Evolutionary conservation across 345 rosid species (phyloP).

Genomic region (Eucalyptus globulus): DNA sequence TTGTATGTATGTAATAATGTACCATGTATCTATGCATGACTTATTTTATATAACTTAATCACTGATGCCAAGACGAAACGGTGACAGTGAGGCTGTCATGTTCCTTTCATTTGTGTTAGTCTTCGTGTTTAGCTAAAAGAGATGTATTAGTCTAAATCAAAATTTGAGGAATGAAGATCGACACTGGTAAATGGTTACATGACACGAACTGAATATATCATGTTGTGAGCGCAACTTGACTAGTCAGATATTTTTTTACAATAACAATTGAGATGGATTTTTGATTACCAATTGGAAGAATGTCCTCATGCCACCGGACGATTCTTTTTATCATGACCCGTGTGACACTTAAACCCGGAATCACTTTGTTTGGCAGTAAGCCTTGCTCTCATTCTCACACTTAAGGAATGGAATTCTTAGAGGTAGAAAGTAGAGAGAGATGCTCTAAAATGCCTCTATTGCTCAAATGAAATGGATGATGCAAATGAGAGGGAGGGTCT

Average conservation of each 20-base stretch:
- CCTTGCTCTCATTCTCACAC: too few relatives aligned
- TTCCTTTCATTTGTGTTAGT: background rate
- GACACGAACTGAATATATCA: background rate
- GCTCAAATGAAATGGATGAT: too few relatives aligned
- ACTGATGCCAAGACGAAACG: background rate
- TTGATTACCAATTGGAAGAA: background rate
- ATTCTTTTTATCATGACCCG: too few relatives aligned
- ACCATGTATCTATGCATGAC: background rate
- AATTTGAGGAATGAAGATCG: background rate
- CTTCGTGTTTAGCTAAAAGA: background rate
- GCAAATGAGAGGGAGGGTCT: too few relatives aligned
- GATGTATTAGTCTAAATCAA: background rate
- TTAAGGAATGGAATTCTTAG: too few relatives aligned
- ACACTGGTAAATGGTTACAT: background rate
- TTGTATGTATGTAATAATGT: background rate
- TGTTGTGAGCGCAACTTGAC: background rate
- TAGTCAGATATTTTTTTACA: background rate
- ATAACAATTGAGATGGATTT: background rate
- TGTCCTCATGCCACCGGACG: background rate
- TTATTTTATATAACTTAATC: background rate
- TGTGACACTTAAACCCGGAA: too few relatives aligned
- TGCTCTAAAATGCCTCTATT: too few relatives aligned
- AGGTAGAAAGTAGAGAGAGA: too few relatives aligned
- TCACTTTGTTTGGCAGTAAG: too few relatives aligned
- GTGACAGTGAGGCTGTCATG: background rate